A percentile compares a stretch with the other conserved stretches of the same genome.
phyloP scores from a whole-genome alignment of 345 rosid genomes.

The Acer yangbiense region DNA sequence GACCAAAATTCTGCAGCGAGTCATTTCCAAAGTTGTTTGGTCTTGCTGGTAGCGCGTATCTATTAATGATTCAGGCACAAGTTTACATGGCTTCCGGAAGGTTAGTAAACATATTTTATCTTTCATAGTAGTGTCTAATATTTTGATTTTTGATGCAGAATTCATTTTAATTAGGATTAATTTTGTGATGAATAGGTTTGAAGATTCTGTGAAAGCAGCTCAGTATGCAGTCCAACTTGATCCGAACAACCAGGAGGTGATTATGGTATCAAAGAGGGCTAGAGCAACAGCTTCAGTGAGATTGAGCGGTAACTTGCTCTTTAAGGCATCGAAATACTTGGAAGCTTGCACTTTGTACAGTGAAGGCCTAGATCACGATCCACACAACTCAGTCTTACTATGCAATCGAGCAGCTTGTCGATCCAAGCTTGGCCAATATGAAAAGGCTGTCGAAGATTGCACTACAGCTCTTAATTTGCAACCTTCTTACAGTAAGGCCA shows the following conservation, averaged over 20 bases:
- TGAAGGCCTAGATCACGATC: constrained; percentile 78
- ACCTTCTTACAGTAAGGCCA: constrained; percentile 76
- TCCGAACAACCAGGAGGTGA: constrained; percentile 63
- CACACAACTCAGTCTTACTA: constrained; percentile 71
- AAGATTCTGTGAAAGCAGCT: constrained; percentile 68
- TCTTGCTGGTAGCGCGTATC: constrained; percentile 36
- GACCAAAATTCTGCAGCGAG: constrained; percentile 43
- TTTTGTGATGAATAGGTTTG: constrained; percentile 49
- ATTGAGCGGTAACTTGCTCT: constrained; percentile 70
- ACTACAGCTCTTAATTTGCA: constrained; percentile 61
- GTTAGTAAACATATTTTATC: constrained; percentile 37
- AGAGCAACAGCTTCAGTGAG: constrained; percentile 69
- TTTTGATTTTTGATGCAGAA: not conserved
- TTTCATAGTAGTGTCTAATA: not conserved
- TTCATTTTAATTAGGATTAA: not conserved
- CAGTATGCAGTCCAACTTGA: constrained; percentile 75
- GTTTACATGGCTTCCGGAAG: constrained; percentile 71
- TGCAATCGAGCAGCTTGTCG: constrained; percentile 94
- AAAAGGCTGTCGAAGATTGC: constrained; percentile 84
- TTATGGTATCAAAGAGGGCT: constrained; percentile 37
- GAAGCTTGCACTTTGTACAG: constrained; percentile 72
- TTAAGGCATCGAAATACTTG: constrained; percentile 56
- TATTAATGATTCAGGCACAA: constrained; percentile 50
- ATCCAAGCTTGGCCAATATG: constrained; percentile 63
- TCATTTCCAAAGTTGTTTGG: constrained; percentile 51